Conservation (phyloP, 208 protist genomes). For the Novymonas esmeraldas region DNA sequence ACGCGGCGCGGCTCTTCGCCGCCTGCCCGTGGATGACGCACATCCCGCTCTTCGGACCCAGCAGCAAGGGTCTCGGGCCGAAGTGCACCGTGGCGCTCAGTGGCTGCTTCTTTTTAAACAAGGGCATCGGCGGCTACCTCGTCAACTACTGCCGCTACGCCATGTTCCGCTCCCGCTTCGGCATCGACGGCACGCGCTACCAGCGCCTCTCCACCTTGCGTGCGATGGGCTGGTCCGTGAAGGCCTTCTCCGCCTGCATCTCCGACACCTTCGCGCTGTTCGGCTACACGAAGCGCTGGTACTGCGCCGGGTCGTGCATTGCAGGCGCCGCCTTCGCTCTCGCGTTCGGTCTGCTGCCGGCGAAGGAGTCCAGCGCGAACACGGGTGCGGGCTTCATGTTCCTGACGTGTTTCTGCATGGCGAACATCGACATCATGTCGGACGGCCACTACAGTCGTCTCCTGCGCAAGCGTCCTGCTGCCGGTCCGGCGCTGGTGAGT, state of each 20-base stretch:
- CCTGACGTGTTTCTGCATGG: conserved; percentile 43
- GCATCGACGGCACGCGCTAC: conserved; percentile 1
- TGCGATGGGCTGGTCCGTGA: conserved; percentile 60
- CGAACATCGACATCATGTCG: conserved; percentile 65
- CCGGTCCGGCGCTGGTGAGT: conserved; percentile 46
- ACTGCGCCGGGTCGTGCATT: conserved; percentile 35
- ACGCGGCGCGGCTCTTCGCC: neutral
- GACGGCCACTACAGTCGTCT: conserved; percentile 69
- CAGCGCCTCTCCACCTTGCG: neutral
- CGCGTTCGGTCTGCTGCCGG: conserved; percentile 37
- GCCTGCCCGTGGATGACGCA: neutral
- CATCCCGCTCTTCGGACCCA: neutral
- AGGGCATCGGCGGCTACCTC: neutral
- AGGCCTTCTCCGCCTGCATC: conserved; percentile 51
- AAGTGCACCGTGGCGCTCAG: neutral
- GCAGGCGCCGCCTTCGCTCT: conserved; percentile 25
- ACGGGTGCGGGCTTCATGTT: conserved; percentile 43
- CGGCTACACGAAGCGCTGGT: conserved; percentile 74
- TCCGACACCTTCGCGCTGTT: conserved; percentile 58
- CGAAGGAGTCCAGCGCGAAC: conserved; percentile 25
- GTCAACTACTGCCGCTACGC: neutral
- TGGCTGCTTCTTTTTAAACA: neutral
- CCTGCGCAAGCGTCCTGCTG: conserved; percentile 35
- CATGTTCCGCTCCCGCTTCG: neutral
- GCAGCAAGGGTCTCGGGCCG: neutral